Evolutionary conservation across 208 protist genomes (phyloP).

Genomic region (Porcisia hertigi): DNA sequence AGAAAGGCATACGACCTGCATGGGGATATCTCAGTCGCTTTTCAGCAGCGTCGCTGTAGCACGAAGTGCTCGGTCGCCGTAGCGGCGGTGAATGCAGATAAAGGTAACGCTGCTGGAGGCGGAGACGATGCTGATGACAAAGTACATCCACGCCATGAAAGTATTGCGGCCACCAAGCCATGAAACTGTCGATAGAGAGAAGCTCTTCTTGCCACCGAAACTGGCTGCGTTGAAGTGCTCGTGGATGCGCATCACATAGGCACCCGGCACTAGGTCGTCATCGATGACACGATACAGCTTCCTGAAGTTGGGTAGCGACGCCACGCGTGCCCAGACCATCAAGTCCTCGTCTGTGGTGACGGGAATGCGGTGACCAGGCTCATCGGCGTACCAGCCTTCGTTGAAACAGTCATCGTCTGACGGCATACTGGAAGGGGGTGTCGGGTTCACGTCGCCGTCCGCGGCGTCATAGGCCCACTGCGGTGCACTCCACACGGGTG

Average conservation of each 20-base stretch:
- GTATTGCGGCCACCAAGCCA: conserved; percentile 96
- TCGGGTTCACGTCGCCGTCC: conserved; percentile 18
- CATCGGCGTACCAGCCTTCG: conserved; percentile 86
- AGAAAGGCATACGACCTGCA: background rate
- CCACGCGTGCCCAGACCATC: conserved; percentile 98
- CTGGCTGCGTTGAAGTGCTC: conserved; percentile 90
- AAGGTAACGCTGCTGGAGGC: conserved; percentile 76
- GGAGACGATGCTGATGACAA: conserved; percentile 88
- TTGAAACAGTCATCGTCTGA: conserved; percentile 78
- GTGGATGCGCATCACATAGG: conserved; percentile 88
- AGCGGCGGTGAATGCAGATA: conserved; percentile 45
- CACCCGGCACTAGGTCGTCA: conserved; percentile 74
- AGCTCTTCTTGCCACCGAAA: conserved; percentile 95
- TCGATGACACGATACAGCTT: conserved; percentile 97
- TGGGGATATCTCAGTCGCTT: conserved; percentile 13
- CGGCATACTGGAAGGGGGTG: conserved; percentile 13
- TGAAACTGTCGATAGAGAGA: conserved; percentile 93
- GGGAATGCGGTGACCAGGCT: conserved; percentile 83
- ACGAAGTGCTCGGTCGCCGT: conserved; percentile 40
- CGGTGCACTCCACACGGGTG: conserved; percentile 58
- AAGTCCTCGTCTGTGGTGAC: conserved; percentile 95
- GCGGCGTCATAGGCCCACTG: conserved; percentile 30
- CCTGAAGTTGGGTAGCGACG: conserved; percentile 95
- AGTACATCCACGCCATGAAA: conserved; percentile 94
- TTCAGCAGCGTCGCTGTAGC: conserved; percentile 43